These are phyloP conservation scores for Stagonosporopsis tanaceti DNA, from an alignment of 2,329 filamentous ascomycete genomes.

Conservation along the genomic window DNA sequence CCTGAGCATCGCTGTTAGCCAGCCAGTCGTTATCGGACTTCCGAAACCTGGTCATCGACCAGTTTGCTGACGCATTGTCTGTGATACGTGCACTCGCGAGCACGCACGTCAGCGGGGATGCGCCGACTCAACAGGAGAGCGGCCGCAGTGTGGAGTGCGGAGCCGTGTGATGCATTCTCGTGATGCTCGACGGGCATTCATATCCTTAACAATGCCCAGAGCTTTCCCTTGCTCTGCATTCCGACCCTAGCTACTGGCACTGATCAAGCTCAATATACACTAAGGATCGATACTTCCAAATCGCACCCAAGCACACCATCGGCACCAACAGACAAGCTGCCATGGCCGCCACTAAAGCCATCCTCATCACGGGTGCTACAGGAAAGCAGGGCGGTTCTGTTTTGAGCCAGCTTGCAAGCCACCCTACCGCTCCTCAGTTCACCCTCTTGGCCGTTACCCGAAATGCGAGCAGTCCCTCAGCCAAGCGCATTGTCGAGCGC, in stretches of 20 bases:
- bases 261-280: slow-evolving; percentile 2
- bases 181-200: neutral
- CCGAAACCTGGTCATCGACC: slow-evolving; percentile 11
- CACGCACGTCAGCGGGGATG: slow-evolving; percentile 11
- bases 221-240: neutral
- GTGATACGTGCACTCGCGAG: slow-evolving; percentile 2
- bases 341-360: slow-evolving; percentile 49
- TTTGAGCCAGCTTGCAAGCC: slow-evolving; percentile 52
- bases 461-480: slow-evolving; percentile 59
- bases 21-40: slow-evolving; percentile 4
- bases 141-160: slow-evolving; percentile 12
- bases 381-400: slow-evolving; percentile 58
- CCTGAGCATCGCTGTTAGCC: neutral
- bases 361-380: slow-evolving; percentile 57
- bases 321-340: slow-evolving; percentile 16
- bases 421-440: slow-evolving; percentile 48
- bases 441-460: slow-evolving; percentile 69
- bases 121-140: slow-evolving; percentile 5
- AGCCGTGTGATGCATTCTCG: slow-evolving; percentile 11
- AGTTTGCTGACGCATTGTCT: slow-evolving; percentile 3
- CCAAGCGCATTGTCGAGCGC: slow-evolving; percentile 57
- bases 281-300: neutral
- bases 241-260: neutral
- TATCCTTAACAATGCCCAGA: neutral
- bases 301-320: neutral